Conservation (phyloP, 139 green algal species). For the Closterium sp. region DNA sequence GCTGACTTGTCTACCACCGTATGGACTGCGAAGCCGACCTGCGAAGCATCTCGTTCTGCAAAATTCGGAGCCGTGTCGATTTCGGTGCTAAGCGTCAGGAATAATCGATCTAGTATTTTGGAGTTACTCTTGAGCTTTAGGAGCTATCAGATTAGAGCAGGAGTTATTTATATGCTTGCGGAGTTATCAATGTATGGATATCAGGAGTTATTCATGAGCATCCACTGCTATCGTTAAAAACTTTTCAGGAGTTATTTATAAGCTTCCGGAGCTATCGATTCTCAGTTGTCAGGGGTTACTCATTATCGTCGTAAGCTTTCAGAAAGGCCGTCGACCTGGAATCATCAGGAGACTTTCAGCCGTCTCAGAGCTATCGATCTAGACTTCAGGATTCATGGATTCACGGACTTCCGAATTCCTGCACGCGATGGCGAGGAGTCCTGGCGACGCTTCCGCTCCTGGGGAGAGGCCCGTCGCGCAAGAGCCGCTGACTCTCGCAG, state of each 20-base stretch:
- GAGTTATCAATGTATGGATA: too few relatives aligned
- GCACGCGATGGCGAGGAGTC: not conserved
- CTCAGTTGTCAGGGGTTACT: not conserved
- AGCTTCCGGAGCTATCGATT: not conserved
- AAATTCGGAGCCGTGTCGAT: not conserved
- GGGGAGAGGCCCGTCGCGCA: not conserved
- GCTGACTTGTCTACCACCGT: not conserved
- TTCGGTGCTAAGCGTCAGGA: not conserved
- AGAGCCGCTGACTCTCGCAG: not conserved
- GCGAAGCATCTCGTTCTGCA: not conserved
- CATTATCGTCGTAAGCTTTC: not conserved
- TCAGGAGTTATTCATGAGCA: too few relatives aligned
- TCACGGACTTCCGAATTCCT: not conserved
- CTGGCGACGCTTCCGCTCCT: not conserved
- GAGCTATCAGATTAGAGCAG: not conserved
- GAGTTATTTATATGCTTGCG: too few relatives aligned
- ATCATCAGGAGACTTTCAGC: too few relatives aligned
- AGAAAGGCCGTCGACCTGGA: too few relatives aligned
- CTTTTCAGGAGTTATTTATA: not conserved
- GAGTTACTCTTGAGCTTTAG: not conserved
- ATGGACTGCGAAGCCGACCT: not conserved
- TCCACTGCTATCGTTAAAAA: too few relatives aligned
- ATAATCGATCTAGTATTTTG: not conserved
- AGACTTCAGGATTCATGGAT: too few relatives aligned
- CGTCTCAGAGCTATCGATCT: too few relatives aligned